Evolutionary conservation across 257 asterid genomes (phyloP), one percentile per base, ranked within the genome.

Genomic region (Plantago major): DNA sequence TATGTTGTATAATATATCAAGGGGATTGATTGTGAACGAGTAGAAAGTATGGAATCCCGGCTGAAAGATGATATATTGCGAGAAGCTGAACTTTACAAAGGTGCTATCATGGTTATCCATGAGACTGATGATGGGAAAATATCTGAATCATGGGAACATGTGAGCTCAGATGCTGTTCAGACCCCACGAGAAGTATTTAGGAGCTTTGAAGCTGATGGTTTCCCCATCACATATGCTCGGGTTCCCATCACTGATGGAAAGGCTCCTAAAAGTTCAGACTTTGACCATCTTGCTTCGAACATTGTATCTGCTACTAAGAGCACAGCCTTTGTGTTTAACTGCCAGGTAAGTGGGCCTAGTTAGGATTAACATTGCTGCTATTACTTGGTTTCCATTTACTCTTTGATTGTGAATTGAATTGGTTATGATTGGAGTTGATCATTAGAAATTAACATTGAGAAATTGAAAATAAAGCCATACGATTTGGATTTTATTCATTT

Each of bases 241-340:
- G 95, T 91, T 60, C 98, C 98, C 5, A 91, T 88, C 67, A 91
- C 98, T 62, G 98, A 92, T 77, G 98, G 98, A 70, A 92, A 92
- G 83, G 98, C 98, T 71, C 98, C 95, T n/a, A 92, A 84, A 77
- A 86, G 95, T 77, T 92, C 98, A 9, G 97, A 88, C 73, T 86
- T 92, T 60, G 97, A 92, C 78, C 81, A 79, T 40, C 75, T 92
- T 67, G 82, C 95, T 42, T 69, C 53, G 80, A 92, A 88, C 74
- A 84, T 92, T 64, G 81, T 94, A 64, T 86, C 95, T 67, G 95
- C 97, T 80, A 83, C 98, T 70, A 82, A 75, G 80, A 85, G 86
- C 58, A 84, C 97, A 7, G 98, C 97, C 71, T 84, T 92, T 73
- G 95, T 92, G 74, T 92, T 92, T 75, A 92, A 92, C 76, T 91